Evolutionary conservation across 2,329 filamentous ascomycete species (phyloP), one percentile per base, ranked within the genome.

Genomic region (Thelonectria rubi): DNA sequence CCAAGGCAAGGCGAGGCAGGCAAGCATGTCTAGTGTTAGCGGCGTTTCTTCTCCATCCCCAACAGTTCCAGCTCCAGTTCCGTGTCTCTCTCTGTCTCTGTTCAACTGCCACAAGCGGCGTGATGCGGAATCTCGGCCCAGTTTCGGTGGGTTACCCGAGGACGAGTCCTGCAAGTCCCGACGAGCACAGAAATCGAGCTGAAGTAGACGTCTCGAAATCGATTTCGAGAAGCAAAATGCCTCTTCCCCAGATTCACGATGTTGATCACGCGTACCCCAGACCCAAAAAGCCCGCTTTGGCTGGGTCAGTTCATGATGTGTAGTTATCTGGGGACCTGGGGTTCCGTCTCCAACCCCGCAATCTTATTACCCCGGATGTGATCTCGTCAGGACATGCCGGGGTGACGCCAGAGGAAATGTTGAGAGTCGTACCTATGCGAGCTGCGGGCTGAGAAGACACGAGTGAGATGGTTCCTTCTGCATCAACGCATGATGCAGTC

Each of bases 281-380:
- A 47, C 21, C 21, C 14, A 26, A 49, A 57, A 50, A 57, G 20
- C 47, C n/a, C 45, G 53, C 43, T 40, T 11, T 10, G 24, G 37
- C 17, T 47, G 48, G 47, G 53, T 52, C 47, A 42, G 34, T 52
- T 50, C 30, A 30, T 56, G 26, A 30, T 30, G 26, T 30, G 26
- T 24, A 37, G 45, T 15, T 50, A 56, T 60, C 54, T 52, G 56
- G 63, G 60, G 49, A 17, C 55, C 54, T 52, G 56, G 63, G 60
- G 49, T 18, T 63, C 32, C 47, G 48, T 49, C 47, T 20, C 20
- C 39, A 58, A 61, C 62, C 64, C 69, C 69, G 64, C 69, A 71
- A 56, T 63, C 61, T 60, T 59, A 51, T 62, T 64, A 71, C 64
- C 64, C 60, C 58, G 60, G 69, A 67, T 66, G 52, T 45, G 46